Evolutionary conservation across 768 basidiomycete species (phyloP).

Genomic region (Hericium rajendrae): DNA sequence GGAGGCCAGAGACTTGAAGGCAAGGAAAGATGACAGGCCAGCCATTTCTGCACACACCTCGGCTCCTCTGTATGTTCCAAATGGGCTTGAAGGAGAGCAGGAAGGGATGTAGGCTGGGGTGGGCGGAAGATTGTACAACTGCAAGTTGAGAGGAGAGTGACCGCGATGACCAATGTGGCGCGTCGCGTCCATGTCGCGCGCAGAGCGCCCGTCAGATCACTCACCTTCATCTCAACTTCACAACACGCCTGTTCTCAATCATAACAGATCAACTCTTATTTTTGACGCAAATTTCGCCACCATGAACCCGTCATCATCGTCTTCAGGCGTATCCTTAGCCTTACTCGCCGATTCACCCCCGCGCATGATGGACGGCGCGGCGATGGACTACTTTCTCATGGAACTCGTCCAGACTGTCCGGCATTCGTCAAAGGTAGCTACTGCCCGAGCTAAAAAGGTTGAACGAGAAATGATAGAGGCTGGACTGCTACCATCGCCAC

Average conservation of each 20-base stretch:
- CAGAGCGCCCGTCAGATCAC: background rate
- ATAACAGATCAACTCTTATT: background rate
- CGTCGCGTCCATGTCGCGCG: background rate
- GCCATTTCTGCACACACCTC: conserved; percentile 25
- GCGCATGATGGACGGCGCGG: conserved; percentile 53
- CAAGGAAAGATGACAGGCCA: conserved; percentile 33
- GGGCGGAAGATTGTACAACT: background rate
- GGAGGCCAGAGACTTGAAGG: conserved; percentile 41
- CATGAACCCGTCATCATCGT: background rate
- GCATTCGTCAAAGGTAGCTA: conserved; percentile 64
- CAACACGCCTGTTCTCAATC: background rate
- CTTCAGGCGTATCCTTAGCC: conserved; percentile 27
- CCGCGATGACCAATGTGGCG: background rate
- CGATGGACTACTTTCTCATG: conserved; percentile 82
- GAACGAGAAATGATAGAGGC: conserved; percentile 76
- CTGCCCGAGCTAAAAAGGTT: conserved; percentile 51
- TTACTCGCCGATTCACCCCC: conserved; percentile 55
- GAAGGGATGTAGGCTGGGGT: background rate
- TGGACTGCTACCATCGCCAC: conserved; percentile 53
- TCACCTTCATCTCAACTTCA: background rate
- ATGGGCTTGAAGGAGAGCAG: background rate
- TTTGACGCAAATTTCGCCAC: background rate
- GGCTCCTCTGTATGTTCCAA: background rate
- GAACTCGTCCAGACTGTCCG: conserved; percentile 69
- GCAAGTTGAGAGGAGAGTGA: background rate